Percentiles rank a stretch among this genome's conserved stretches.
Conservation (phyloP, 2,329 filamentous ascomycete species). For the Cercospora janseana region DNA sequence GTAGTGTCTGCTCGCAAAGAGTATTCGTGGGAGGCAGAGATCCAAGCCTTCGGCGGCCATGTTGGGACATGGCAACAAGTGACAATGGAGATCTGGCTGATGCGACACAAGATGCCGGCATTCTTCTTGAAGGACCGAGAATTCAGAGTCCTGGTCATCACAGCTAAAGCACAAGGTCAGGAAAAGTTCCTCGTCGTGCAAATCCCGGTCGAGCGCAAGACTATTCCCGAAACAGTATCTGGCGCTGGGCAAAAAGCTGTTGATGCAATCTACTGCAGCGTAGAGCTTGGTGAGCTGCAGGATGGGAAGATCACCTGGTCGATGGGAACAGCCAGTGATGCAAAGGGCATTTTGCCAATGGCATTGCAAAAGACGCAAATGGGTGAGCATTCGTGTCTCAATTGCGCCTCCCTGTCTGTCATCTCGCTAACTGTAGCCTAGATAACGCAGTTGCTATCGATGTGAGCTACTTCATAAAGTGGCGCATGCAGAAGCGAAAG, state of each 20-base stretch:
- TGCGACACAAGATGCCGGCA: slow-evolving; percentile 61
- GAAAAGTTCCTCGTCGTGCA: slow-evolving; percentile 40
- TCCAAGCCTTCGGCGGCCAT: neutral
- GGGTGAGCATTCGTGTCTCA: no score
- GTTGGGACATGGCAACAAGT: slow-evolving; percentile 36
- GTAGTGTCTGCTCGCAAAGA: slow-evolving; percentile 49
- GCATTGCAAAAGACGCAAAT: slow-evolving; percentile 65
- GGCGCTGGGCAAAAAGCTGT: slow-evolving; percentile 34
- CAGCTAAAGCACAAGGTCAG: slow-evolving; percentile 37
- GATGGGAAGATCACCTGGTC: slow-evolving; percentile 62
- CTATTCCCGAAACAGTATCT: neutral
- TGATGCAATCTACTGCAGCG: slow-evolving; percentile 44
- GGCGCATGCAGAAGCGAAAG: slow-evolving; percentile 44
- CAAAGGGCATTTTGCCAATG: slow-evolving; percentile 63
- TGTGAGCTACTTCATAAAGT: slow-evolving; percentile 65
- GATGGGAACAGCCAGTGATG: slow-evolving; percentile 74
- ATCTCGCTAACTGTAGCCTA: neutral
- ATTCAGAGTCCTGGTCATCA: slow-evolving; percentile 66
- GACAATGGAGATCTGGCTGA: slow-evolving; percentile 56
- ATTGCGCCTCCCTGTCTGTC: no score
- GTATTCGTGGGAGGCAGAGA: slow-evolving; percentile 6
- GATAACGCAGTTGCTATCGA: slow-evolving; percentile 67
- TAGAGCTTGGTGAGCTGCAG: slow-evolving; percentile 48
- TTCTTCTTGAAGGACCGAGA: slow-evolving; percentile 60
- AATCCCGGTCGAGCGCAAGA: slow-evolving; percentile 36